Evolutionary conservation across 495 filamentous ascomycete species (phyloP), one percentile per base, ranked within the genome.

Genomic region (Neurospora sp.): DNA sequence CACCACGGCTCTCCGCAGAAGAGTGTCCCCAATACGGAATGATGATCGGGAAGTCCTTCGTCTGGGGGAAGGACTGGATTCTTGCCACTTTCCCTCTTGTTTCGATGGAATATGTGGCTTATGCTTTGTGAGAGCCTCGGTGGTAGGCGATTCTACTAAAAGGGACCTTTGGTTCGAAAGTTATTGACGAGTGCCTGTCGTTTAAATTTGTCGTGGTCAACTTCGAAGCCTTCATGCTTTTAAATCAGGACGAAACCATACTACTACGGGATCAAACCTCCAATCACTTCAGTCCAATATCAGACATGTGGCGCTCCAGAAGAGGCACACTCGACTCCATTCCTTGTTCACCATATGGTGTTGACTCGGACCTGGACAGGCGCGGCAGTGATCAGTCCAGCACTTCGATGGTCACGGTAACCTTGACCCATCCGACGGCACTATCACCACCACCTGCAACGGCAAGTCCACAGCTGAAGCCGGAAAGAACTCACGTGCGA

Each of bases 401-500:
- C 17, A 70, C 71, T 4, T 69, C 72, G 0, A 59, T 73, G 4
- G 71, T 70, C 48, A 68, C 2, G 70, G 72, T 45, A 69, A 75
- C 72, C 14, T 69, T 12, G 68, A 74, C 35, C 22, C 74, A n/a
- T 14, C 22, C 44, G 4, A 79, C 75, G 3, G 48, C 69, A 3
- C 12, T 81, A 59, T 79, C 79, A 17, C 79, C 81, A 40, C 77
- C 77, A 3, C 76, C 78, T 4, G 59, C 37, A 38, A 69, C 65
- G 22, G 69, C 71, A 41, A 73, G 53, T 31, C 42, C 70, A n/a
- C 73, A 70, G 41, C 45, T 68, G 41, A 70, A 72, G 3, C 44
- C 59, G 10, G 71, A 77, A 17, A 74, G 70, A 14, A 65, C 75
- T 1, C 72, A 79, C n/a, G 22, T 78, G 35, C 78, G 78, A 27